Evolutionary conservation across 768 basidiomycete species (phyloP).

Genomic region (Glaciozyma martinii): DNA sequence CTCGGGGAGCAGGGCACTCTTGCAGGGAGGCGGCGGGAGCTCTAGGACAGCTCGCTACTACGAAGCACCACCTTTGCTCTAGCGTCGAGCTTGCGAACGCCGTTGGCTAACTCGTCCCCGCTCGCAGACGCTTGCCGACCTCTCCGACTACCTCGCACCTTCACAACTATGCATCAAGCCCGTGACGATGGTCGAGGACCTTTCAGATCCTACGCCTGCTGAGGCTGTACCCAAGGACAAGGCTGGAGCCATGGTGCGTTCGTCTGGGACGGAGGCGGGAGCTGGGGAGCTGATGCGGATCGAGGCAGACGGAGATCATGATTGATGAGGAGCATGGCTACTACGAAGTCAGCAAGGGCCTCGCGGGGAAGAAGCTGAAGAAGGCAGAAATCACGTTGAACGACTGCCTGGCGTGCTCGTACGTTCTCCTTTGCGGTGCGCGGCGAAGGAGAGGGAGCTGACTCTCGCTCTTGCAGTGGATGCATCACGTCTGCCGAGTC

Average conservation of each 20-base stretch:
- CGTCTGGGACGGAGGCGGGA: background rate
- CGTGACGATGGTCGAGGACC: slow-evolving; percentile 51
- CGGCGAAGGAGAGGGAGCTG: background rate
- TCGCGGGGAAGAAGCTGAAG: slow-evolving; percentile 54
- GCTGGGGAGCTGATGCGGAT: slow-evolving; percentile 38
- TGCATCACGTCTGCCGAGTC: slow-evolving; percentile 99
- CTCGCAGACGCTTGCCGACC: slow-evolving; percentile 15
- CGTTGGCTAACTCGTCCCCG: background rate
- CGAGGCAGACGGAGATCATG: slow-evolving; percentile 75
- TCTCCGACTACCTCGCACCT: slow-evolving; percentile 78
- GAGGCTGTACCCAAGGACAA: slow-evolving; percentile 2
- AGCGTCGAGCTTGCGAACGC: too few species aligned
- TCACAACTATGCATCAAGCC: slow-evolving; percentile 97
- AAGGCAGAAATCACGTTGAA: slow-evolving; percentile 94
- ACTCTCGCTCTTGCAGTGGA: slow-evolving; percentile 50
- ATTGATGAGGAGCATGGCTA: slow-evolving; percentile 66
- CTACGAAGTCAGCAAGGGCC: slow-evolving; percentile 67
- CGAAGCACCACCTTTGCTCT: too few species aligned
- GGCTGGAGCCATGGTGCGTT: slow-evolving; percentile 2
- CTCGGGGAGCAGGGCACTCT: too few species aligned
- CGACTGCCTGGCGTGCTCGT: slow-evolving; percentile 98
- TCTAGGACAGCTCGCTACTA: too few species aligned
- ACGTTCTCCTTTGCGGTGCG: slow-evolving; percentile 35
- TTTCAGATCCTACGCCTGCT: slow-evolving; percentile 46
- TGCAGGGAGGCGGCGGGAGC: too few species aligned